Conservation (phyloP, 257 asterid genomes). For the Capsicum baccatum region DNA sequence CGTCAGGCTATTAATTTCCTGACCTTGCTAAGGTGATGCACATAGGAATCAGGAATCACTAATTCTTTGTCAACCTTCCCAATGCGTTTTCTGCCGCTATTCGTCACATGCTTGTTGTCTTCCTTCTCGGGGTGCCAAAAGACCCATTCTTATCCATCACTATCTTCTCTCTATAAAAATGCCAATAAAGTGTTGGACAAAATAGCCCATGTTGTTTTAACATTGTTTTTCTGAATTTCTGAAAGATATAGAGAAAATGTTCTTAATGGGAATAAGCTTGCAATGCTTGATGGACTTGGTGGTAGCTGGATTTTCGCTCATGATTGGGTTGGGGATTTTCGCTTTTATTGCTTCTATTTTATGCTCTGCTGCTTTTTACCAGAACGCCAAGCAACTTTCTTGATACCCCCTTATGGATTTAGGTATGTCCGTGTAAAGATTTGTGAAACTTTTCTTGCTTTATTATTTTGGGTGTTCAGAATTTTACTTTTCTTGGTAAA, state of each 20-base stretch:
- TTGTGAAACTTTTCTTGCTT: not conserved
- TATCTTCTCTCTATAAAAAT: constrained; percentile 28
- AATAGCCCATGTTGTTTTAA: not conserved
- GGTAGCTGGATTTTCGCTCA: constrained; percentile 84
- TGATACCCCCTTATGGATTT: constrained; percentile 37
- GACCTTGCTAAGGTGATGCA: too few species aligned
- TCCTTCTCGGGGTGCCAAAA: constrained; percentile 21
- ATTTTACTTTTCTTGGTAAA: not conserved
- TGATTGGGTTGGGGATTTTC: constrained; percentile 86
- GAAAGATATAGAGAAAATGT: constrained; percentile 37
- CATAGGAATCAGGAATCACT: not conserved
- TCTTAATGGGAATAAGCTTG: constrained; percentile 63
- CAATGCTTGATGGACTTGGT: constrained; percentile 83
- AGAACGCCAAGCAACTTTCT: constrained; percentile 79
- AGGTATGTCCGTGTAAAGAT: constrained; percentile 15
- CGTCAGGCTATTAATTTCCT: too few species aligned
- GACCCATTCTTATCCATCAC: constrained; percentile 16
- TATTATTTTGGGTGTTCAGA: not conserved
- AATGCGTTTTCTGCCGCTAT: constrained; percentile 44
- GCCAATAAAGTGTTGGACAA: not conserved
- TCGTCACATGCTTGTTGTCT: constrained; percentile 18
- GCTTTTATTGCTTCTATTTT: constrained; percentile 83
- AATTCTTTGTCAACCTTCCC: constrained; percentile 56
- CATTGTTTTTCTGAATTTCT: not conserved
- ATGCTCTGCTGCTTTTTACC: constrained; percentile 91